Conservation (phyloP, 2,329 filamentous ascomycete genomes). For the Chrysosphaeria jannelii region DNA sequence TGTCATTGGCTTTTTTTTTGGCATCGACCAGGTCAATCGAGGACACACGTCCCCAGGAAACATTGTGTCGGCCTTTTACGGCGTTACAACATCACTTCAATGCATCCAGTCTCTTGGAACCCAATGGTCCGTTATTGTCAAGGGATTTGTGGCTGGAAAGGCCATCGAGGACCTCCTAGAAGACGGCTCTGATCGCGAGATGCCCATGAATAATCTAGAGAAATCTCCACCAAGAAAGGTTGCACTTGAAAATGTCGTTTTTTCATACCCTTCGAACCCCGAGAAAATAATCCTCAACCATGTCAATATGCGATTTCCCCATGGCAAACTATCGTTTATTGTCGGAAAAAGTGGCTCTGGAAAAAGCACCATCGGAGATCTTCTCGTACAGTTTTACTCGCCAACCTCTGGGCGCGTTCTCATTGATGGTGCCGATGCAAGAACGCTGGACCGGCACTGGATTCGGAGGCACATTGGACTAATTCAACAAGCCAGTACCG, state of each 20-base stretch:
- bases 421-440: conserved; percentile 33
- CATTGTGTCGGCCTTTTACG: conserved; percentile 64
- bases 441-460: conserved; percentile 36
- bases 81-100: conserved; percentile 46
- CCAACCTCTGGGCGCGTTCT: conserved; percentile 31
- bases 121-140: conserved; percentile 47
- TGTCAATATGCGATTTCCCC: conserved; percentile 37
- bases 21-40: conserved; percentile 32
- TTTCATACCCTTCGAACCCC: conserved; percentile 48
- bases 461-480: conserved; percentile 48
- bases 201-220: neutral
- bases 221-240: conserved; percentile 32
- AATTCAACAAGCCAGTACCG: conserved; percentile 49
- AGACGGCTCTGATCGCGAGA: no score
- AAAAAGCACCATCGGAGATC: conserved; percentile 63
- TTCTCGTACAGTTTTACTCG: conserved; percentile 52
- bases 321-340: conserved; percentile 47
- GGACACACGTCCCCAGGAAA: conserved; percentile 28
- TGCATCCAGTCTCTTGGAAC: conserved; percentile 45
- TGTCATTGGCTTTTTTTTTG: conserved; percentile 74
- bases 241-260: conserved; percentile 38
- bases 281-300: conserved; percentile 25
- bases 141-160: conserved; percentile 44
- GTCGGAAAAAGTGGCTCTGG: conserved; percentile 72
- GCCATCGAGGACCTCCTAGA: conserved; percentile 17